Base-by-base conservation (phyloP, 441 rosid genomes). In the Pelargonium myrrhifolium region DNA sequence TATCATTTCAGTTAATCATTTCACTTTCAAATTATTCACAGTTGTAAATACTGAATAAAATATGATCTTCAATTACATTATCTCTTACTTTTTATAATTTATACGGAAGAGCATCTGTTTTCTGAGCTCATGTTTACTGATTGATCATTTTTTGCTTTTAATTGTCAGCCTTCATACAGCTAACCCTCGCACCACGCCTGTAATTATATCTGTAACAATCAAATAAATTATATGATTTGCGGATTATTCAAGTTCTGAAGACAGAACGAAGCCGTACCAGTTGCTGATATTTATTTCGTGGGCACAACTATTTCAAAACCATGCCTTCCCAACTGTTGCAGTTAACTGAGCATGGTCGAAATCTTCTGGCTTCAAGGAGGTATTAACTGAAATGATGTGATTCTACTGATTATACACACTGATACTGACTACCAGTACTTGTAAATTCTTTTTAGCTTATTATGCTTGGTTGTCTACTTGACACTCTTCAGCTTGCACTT, bases 281-380 rank as follows among this genome's bases (percentile, higher is more conserved):
- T 76, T 66, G 66, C 76, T 81, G 71, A 65, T 64, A 66, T 76
- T 66, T 71, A 62, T 65, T 78, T 68, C 65, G 4, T 59, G 76
- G 49, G 39, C 56, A 65, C 55, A 73, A 74, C 55, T 77, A 58
- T 65, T 28, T 60, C 73, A 61, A 71, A 78, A 80, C 75, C 80
- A 95, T 95, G 99, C 86, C 92, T 84, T 92, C 96, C 68, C 98
- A 95, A 75, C 81, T 92, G 62, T 87, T 95, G 82, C 92, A 86
- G 75, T 75, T 92, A 77, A 95, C 99, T 3, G 93, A 92, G 79
- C 93, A 75, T 67, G 99, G 99, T 15, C 89, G 87, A 7, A 76
- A 80, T 79, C 82, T 90, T 66, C 73, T 90, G 70, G 90, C 90
- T 56, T 87, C 96, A 3, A 83, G 93, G 77, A 89, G 96, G 98